Conservation (phyloP, 768 basidiomycete species). For the Boletus pseudopeckii region DNA sequence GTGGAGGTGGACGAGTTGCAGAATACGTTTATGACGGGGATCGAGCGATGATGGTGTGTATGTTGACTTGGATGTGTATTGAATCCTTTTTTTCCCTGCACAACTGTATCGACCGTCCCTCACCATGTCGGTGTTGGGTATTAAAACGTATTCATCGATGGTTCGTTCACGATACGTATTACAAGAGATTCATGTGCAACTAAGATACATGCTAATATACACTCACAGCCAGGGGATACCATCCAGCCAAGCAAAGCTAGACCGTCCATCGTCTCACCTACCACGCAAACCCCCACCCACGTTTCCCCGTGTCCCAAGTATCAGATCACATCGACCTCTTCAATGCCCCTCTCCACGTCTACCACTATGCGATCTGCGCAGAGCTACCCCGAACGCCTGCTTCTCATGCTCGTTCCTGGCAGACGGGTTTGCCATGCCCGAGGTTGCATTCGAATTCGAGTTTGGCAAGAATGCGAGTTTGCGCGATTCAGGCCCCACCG, state of each 20-base stretch:
- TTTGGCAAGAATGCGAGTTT: constrained; percentile 8
- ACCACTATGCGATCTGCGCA: constrained; percentile 6
- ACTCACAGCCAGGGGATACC: background rate
- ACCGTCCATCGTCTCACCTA: background rate
- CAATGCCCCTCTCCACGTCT: background rate
- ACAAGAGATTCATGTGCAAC: background rate
- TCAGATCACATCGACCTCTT: background rate
- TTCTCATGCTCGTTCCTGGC: background rate
- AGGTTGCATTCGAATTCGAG: background rate
- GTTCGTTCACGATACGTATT: too few species aligned
- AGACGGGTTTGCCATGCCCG: background rate
- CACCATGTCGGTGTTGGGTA: too few species aligned
- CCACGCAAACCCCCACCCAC: background rate
- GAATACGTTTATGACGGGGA: constrained; percentile 24
- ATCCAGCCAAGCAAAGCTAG: background rate
- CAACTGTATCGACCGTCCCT: too few species aligned
- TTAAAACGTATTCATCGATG: too few species aligned
- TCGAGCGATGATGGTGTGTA: constrained; percentile 11
- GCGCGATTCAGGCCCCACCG: constrained; percentile 27
- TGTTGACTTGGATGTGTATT: background rate
- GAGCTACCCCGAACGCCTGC: background rate
- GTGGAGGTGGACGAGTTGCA: constrained; percentile 20
- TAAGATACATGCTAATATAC: background rate
- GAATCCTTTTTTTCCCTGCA: background rate
- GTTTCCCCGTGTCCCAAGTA: background rate